phyloP scores from a whole-genome alignment of 2,329 filamentous ascomycete genomes.

The Cyphellophora attinorum region DNA sequence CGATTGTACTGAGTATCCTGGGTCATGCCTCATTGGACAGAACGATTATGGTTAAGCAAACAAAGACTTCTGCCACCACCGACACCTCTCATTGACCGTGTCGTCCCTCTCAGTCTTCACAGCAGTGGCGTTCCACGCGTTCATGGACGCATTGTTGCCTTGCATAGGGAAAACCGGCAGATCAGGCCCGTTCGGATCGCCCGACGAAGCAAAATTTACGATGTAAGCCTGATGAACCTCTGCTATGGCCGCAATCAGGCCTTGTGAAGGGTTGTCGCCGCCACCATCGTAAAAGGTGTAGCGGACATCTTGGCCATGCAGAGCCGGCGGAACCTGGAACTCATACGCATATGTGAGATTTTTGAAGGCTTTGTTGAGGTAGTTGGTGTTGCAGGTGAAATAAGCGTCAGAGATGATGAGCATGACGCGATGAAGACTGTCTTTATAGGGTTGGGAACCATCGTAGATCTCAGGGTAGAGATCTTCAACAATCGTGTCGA shows the following conservation, averaged over 20 bases:
- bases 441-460: slow-evolving; percentile 37
- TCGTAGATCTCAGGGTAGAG: slow-evolving; percentile 45
- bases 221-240: slow-evolving; percentile 28
- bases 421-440: slow-evolving; percentile 31
- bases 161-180: slow-evolving; percentile 38
- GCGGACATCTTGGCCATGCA: slow-evolving; percentile 43
- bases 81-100: slow-evolving; percentile 39
- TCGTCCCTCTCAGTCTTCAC: slow-evolving; percentile 35
- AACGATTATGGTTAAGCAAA: no score
- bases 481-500: slow-evolving; percentile 35
- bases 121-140: slow-evolving; percentile 33
- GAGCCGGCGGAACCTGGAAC: slow-evolving; percentile 43
- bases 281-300: slow-evolving; percentile 43
- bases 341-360: slow-evolving; percentile 44
- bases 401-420: slow-evolving; percentile 33
- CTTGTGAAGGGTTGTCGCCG: slow-evolving; percentile 25
- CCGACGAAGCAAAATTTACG: slow-evolving; percentile 26
- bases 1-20: not conserved
- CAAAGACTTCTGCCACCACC: slow-evolving; percentile 48
- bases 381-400: slow-evolving; percentile 46
- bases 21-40: not conserved
- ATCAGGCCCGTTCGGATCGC: slow-evolving; percentile 24
- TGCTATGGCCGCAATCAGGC: slow-evolving; percentile 24
- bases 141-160: slow-evolving; percentile 32
- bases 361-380: slow-evolving; percentile 39